Conservation (phyloP, 306 rosid species). For the Medicago ruthenica region DNA sequence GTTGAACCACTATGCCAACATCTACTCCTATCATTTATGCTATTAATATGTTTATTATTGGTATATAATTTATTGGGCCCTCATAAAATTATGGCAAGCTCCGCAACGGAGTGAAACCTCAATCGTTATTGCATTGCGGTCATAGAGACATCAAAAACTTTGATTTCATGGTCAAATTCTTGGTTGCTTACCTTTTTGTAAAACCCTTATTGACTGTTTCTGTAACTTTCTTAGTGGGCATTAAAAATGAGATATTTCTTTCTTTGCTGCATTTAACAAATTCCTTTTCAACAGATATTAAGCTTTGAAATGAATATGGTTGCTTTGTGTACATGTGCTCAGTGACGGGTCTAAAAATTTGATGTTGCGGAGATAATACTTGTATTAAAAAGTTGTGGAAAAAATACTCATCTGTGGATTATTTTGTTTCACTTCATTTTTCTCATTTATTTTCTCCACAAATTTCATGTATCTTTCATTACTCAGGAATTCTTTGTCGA, state of each 20-base stretch:
- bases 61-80: neutral
- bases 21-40: neutral
- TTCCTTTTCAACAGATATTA: neutral
- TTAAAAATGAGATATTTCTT: neutral
- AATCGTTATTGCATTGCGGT: neutral
- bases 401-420: neutral
- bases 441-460: constrained; percentile 8
- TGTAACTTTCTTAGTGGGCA: neutral
- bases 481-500: neutral
- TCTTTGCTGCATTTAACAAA: neutral
- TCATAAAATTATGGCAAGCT: neutral
- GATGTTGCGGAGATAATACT: neutral
- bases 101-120: neutral
- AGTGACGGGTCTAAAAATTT: neutral
- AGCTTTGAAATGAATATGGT: neutral
- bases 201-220: neutral
- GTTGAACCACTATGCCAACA: neutral
- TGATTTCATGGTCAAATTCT: neutral
- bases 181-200: neutral
- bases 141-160: neutral
- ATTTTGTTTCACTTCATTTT: neutral
- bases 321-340: neutral
- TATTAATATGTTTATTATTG: no score
- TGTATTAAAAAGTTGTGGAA: neutral
- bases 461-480: neutral